Base-by-base conservation (phyloP, 2,329 filamentous ascomycete genomes). In the Trichoderma simmonsii region DNA sequence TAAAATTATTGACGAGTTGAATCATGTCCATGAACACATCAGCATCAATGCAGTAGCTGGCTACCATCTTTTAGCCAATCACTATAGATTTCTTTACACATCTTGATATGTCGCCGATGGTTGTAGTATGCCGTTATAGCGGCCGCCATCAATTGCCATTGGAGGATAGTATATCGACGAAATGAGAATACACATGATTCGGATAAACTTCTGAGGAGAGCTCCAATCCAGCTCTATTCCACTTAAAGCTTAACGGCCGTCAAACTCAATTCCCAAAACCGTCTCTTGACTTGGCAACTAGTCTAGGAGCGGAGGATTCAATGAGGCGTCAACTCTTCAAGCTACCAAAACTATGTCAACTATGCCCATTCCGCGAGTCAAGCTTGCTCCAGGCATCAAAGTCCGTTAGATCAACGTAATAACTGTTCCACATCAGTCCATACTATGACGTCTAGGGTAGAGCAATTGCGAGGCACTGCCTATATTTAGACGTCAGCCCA, bases 401-500 rank as follows among this genome's bases (percentile, higher is more conserved):
- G n/a, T 36, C n/a, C 59, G 34, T n/a, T 43, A 3, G 30, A 43
- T 5, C 54, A 68, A 54, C 56, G 65, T 68, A 68, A 68, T 34
- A 26, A 43, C 12, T 34, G 56, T 60, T 68, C 56, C 65, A 68
- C 65, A 68, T 39, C 56, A 48, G 56, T 54, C 24, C 36, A 68
- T 68, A 21, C 4, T 6, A 68, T 68, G 65, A 68, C 65, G 65
- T 68, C 26, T 43, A 32, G 12, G 12, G 24, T 43, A 68, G 34
- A 68, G 34, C 32, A 28, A 24, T 8, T 24, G 26, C 36, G 56
- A 43, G n/a, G 28, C 36, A 48, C 34, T 28, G 28, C 65, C 65
- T 60, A 68, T 68, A 68, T 60, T 68, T 68, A 68, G 65, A 60
- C n/a, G 34, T 60, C 56, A 60, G 56, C 65, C 56, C 56, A 51